Conservation (phyloP, 345 rosid species). For the Salix purpurea region DNA sequence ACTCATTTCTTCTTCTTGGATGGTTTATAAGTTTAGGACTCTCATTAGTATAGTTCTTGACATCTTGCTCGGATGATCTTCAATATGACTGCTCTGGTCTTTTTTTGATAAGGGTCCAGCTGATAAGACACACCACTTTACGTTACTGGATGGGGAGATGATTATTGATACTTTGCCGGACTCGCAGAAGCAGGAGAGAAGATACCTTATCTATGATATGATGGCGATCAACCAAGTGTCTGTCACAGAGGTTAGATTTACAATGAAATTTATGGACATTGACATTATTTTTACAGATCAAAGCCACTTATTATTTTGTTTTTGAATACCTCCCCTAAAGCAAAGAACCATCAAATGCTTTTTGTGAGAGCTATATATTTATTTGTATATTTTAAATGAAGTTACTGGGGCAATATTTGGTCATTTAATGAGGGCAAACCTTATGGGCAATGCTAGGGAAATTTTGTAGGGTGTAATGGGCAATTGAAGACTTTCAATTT, state of each 20-base stretch:
- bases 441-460: background rate
- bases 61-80: background rate
- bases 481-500: background rate
- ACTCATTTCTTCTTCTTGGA: slow-evolving; percentile 2
- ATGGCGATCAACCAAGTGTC: slow-evolving; percentile 72
- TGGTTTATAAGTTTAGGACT: slow-evolving; percentile 3
- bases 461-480: background rate
- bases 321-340: background rate
- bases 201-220: slow-evolving; percentile 94
- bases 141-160: slow-evolving; percentile 98
- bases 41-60: background rate
- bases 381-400: background rate
- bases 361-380: background rate
- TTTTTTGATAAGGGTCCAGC: slow-evolving; percentile 54
- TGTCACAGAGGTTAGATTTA: slow-evolving; percentile 67
- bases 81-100: slow-evolving; percentile 14
- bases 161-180: slow-evolving; percentile 90
- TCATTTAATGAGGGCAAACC: background rate
- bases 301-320: background rate
- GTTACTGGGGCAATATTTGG: background rate
- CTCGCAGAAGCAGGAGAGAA: slow-evolving; percentile 85
- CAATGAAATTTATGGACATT: background rate
- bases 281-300: background rate
- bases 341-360: background rate
- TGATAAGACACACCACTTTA: slow-evolving; percentile 77